phyloP scores from a whole-genome alignment of 2,329 filamentous ascomycete genomes.

The Alternaria hordeiaustralica region DNA sequence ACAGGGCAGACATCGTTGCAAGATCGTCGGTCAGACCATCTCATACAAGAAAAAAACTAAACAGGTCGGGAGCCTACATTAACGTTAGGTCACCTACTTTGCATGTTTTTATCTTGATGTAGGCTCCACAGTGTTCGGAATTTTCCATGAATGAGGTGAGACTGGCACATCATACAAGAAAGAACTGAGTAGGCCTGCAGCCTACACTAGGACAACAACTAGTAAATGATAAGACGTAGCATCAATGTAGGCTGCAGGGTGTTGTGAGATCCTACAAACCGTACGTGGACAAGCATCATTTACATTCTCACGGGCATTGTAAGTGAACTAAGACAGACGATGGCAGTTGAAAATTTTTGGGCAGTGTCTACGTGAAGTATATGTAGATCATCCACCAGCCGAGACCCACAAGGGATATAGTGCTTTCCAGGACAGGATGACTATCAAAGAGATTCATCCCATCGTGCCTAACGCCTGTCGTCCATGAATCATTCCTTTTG shows the following conservation, averaged over 20 bases:
- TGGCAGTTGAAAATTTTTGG: constrained; percentile 45
- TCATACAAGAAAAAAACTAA: background rate
- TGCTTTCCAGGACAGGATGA: constrained; percentile 36
- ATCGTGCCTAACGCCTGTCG: constrained; percentile 47
- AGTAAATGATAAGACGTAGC: background rate
- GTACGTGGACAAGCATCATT: background rate
- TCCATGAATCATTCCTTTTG: constrained; percentile 43
- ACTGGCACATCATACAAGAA: background rate
- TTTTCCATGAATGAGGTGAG: background rate
- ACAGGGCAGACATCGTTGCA: background rate
- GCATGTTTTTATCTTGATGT: background rate
- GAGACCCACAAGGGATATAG: constrained; percentile 40
- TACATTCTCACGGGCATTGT: background rate
- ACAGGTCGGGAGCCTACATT: background rate
- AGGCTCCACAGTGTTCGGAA: background rate
- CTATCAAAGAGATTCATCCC: constrained; percentile 42
- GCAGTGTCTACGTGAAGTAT: constrained; percentile 37
- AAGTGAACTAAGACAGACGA: constrained; percentile 21
- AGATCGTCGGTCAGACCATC: background rate
- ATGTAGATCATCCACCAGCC: constrained; percentile 37
- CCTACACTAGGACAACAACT: background rate
- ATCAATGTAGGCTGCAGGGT: background rate
- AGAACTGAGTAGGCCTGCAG: background rate
- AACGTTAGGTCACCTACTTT: background rate
- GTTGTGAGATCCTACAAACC: background rate